Evolutionary conservation across 2,329 filamentous ascomycete genomes (phyloP).

Genomic region (Furcasterigmium furcatum): DNA sequence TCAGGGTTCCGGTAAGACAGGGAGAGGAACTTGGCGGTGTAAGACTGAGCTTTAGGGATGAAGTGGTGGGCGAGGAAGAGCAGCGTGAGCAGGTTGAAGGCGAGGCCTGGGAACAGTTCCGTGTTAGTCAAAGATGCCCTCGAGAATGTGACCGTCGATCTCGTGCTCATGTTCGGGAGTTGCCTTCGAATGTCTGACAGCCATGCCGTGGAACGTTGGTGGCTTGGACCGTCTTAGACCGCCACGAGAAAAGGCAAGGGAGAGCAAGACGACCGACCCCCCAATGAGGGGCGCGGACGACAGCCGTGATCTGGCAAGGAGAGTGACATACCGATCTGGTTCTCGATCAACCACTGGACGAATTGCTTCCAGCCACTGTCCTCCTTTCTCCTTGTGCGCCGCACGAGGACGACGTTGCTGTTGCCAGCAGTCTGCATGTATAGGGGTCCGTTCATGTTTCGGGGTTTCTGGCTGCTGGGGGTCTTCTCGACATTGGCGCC

Average conservation of each 20-base stretch:
- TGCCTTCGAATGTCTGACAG: neutral
- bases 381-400: constrained; percentile 58
- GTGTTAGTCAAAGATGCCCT: too few species aligned
- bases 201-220: constrained; percentile 3
- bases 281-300: constrained; percentile 4
- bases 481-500: constrained; percentile 6
- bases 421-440: constrained; percentile 50
- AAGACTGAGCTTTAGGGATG: constrained; percentile 74
- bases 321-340: constrained; percentile 69
- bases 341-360: constrained; percentile 69
- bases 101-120: constrained; percentile 55
- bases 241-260: neutral
- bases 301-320: neutral
- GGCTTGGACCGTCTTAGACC: constrained; percentile 4
- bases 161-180: too few species aligned
- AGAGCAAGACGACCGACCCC: neutral
- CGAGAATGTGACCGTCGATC: too few species aligned
- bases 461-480: constrained; percentile 14
- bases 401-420: constrained; percentile 50
- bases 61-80: constrained; percentile 78
- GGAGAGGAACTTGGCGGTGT: constrained; percentile 84
- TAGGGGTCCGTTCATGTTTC: constrained; percentile 51
- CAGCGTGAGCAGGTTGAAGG: constrained; percentile 80
- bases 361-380: constrained; percentile 59
- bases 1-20: constrained; percentile 76